Evolutionary conservation across 1,139 yeast species (phyloP).

Genomic region (Yamadazyma buinensis): DNA sequence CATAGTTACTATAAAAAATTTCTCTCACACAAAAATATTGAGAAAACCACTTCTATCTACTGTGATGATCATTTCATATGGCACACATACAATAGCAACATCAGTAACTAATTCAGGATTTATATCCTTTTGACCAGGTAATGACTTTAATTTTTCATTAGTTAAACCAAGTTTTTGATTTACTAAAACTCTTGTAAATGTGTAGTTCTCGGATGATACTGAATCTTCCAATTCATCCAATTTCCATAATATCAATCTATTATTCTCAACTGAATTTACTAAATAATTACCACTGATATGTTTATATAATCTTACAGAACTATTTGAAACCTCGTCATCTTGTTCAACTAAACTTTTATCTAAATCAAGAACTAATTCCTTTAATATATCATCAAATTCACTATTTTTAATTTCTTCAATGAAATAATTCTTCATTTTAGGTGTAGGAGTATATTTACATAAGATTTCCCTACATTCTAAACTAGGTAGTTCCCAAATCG

Average conservation of each 20-base stretch:
- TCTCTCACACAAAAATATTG: conserved; percentile 28
- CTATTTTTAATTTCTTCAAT: conserved; percentile 9
- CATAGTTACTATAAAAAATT: too few relatives aligned
- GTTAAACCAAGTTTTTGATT: conserved; percentile 9
- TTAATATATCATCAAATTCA: conserved; percentile 9
- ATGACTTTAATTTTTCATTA: conserved; percentile 2
- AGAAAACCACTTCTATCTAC: conserved; percentile 63
- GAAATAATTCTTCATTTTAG: conserved; percentile 9
- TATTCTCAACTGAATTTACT: conserved; percentile 26
- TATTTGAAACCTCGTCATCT: not conserved
- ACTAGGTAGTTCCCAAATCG: conserved; percentile 74
- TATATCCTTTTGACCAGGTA: conserved; percentile 1
- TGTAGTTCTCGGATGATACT: conserved; percentile 14
- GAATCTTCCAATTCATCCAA: conserved; percentile 23
- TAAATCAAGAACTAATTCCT: conserved; percentile 11
- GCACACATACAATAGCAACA: conserved; percentile 41
- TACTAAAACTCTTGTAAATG: conserved; percentile 12
- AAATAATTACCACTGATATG: conserved; percentile 13
- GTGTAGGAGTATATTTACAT: conserved; percentile 6
- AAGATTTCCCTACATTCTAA: conserved; percentile 60
- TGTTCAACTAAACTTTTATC: conserved; percentile 3
- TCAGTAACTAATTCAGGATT: conserved; percentile 45
- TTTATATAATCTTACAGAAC: conserved; percentile 5
- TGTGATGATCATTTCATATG: conserved; percentile 59
- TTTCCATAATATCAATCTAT: conserved; percentile 33